phyloP scores from a whole-genome alignment of 2,329 filamentous ascomycete species.

The Hymenoscyphus albidus region DNA sequence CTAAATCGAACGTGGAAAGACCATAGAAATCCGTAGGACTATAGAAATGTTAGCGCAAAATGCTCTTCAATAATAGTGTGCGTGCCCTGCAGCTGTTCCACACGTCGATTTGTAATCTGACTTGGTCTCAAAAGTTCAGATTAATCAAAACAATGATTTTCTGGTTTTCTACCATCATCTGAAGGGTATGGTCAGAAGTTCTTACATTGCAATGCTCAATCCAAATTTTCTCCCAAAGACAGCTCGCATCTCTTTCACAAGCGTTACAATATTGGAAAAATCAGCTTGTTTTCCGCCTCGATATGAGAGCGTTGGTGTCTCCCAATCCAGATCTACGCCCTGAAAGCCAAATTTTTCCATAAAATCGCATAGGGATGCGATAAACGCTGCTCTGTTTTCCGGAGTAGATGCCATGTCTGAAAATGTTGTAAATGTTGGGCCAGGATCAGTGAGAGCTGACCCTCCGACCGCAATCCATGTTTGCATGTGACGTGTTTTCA shows the following conservation, averaged over 20 bases:
- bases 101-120: not conserved
- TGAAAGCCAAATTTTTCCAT: conserved; percentile 39
- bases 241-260: conserved; percentile 30
- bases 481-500: conserved; percentile 36
- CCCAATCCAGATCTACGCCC: conserved; percentile 47
- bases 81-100: too few species aligned
- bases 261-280: conserved; percentile 36
- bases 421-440: conserved; percentile 30
- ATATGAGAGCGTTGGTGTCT: conserved; percentile 39
- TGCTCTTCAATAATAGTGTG: too few species aligned
- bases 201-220: conserved; percentile 40
- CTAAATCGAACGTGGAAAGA: conserved; percentile 34
- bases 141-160: not conserved
- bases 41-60: not conserved
- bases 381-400: conserved; percentile 37
- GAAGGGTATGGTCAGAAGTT: not conserved
- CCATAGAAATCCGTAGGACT: conserved; percentile 35
- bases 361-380: conserved; percentile 35
- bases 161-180: not conserved
- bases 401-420: conserved; percentile 29
- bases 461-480: conserved; percentile 41
- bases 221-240: conserved; percentile 39
- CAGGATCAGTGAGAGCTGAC: conserved; percentile 33
- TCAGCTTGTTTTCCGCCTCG: conserved; percentile 39
- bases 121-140: not conserved